Conservation (phyloP, 495 filamentous ascomycete genomes). For the Aspergillus sclerotiicarbonarius region DNA sequence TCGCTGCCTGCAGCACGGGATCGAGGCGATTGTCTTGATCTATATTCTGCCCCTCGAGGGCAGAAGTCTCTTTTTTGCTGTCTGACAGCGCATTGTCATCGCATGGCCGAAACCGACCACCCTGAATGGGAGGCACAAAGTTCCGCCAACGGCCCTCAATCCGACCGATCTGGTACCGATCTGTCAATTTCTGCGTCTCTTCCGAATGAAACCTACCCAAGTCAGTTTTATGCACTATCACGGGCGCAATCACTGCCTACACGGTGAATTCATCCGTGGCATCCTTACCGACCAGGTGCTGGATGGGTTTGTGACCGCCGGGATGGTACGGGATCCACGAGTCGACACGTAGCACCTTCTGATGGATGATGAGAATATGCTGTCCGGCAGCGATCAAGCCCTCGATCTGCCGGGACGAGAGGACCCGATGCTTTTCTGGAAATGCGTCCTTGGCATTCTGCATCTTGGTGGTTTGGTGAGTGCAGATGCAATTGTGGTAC, state of each 20-base stretch:
- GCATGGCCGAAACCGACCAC: slow-evolving; percentile 58
- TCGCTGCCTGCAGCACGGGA: not conserved
- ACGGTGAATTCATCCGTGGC: slow-evolving; percentile 83
- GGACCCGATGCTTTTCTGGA: not conserved
- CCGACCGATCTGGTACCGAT: slow-evolving; percentile 69
- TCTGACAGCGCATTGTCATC: not conserved
- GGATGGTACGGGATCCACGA: slow-evolving; percentile 81
- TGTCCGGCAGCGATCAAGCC: slow-evolving; percentile 72
- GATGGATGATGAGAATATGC: slow-evolving; percentile 70
- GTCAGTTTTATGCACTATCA: not conserved
- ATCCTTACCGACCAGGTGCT: slow-evolving; percentile 82
- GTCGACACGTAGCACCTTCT: slow-evolving; percentile 74
- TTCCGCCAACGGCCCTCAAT: slow-evolving; percentile 76
- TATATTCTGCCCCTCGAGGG: slow-evolving; percentile 61
- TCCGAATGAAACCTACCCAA: slow-evolving; percentile 61
- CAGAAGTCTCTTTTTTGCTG: not conserved
- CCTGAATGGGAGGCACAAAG: slow-evolving; percentile 81
- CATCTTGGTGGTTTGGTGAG: too few species aligned
- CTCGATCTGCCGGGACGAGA: slow-evolving; percentile 71
- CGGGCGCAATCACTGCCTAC: slow-evolving; percentile 8
- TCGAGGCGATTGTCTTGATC: slow-evolving; percentile 44
- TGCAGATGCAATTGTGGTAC: too few species aligned
- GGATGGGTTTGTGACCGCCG: slow-evolving; percentile 78
- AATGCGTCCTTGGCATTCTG: too few species aligned
- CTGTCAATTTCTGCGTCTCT: slow-evolving; percentile 67